These are phyloP conservation scores for Apiotrichum domesticum DNA, from an alignment of 1,284 basidiomycete species.

Conservation along the genomic window DNA sequence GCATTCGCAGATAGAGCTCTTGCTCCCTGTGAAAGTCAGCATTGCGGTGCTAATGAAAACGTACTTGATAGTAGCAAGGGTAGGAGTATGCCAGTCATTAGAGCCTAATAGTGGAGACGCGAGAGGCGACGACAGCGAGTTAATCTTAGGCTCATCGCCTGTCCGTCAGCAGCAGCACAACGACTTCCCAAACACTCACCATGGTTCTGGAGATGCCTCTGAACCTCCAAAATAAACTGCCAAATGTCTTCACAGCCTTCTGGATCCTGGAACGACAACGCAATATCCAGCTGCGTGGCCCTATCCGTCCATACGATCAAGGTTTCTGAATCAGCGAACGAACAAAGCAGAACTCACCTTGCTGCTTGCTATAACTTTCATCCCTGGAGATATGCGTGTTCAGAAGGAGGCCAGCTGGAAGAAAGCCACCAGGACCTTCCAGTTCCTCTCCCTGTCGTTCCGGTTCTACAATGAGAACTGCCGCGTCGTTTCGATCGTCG, in stretches of 20 bases:
- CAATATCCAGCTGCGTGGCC: conserved; percentile 80
- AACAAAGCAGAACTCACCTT: conserved; percentile 56
- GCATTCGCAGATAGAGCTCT: conserved; percentile 38
- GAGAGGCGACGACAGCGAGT: conserved; percentile 25
- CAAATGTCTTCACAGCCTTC: conserved; percentile 95
- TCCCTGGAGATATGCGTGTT: conserved; percentile 49
- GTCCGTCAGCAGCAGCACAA: too few relatives aligned
- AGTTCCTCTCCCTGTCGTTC: conserved; percentile 56
- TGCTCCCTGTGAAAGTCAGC: conserved; percentile 30
- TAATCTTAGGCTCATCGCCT: conserved; percentile 26
- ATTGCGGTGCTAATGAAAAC: background rate
- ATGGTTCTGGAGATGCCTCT: conserved; percentile 49
- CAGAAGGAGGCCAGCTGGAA: conserved; percentile 39
- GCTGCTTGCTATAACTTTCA: conserved; percentile 86
- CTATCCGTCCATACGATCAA: conserved; percentile 99
- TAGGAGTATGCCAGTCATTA: conserved; percentile 33
- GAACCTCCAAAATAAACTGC: conserved; percentile 95
- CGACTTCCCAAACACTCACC: too few relatives aligned
- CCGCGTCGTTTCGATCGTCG: conserved; percentile 67
- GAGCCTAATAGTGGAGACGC: conserved; percentile 32
- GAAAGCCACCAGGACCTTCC: conserved; percentile 50
- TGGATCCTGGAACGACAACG: conserved; percentile 92
- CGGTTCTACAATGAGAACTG: conserved; percentile 74
- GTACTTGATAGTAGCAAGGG: conserved; percentile 38
- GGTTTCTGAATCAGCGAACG: conserved; percentile 60